A percentile compares a stretch with the other conserved stretches of the same genome.
phyloP scores from a whole-genome alignment of 2,329 filamentous ascomycete species.

The Xylariaceae sp. region DNA sequence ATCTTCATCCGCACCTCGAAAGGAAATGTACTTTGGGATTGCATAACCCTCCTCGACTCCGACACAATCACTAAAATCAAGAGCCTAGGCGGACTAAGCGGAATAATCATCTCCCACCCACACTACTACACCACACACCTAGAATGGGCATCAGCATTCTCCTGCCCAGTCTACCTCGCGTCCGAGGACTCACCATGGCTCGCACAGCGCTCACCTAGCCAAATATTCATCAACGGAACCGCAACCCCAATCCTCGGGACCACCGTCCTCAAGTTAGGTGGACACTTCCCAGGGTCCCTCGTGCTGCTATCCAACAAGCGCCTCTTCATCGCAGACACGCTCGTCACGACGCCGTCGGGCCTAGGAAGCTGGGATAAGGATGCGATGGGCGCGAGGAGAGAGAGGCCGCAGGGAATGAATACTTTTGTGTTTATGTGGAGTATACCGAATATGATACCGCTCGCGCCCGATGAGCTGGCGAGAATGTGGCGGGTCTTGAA shows the following conservation, averaged over 20 bases:
- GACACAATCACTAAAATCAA: conserved; percentile 59
- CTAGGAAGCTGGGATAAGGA: conserved; percentile 47
- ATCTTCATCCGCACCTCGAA: conserved; percentile 62
- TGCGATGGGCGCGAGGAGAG: conserved; percentile 35
- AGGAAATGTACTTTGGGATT: conserved; percentile 80
- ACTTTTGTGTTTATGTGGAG: conserved; percentile 74
- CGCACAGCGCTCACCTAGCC: conserved; percentile 41
- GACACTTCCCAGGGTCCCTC: conserved; percentile 75
- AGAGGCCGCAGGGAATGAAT: conserved; percentile 44
- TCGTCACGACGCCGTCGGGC: conserved; percentile 66
- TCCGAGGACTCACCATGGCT: conserved; percentile 66
- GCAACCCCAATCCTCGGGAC: conserved; percentile 35
- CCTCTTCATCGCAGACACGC: conserved; percentile 74
- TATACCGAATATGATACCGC: conserved; percentile 71
- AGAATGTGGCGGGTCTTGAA: conserved; percentile 69
- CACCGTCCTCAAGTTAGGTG: conserved; percentile 66
- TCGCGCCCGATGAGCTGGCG: conserved; percentile 60
- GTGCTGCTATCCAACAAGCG: conserved; percentile 60
- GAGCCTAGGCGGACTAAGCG: conserved; percentile 61
- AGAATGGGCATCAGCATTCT: conserved; percentile 68
- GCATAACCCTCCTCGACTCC: conserved; percentile 66
- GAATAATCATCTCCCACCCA: conserved; percentile 75
- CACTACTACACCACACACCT: conserved; percentile 79
- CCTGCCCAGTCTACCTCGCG: conserved; percentile 67
- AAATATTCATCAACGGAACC: conserved; percentile 46